Evolutionary conservation across 2,329 filamentous ascomycete genomes (phyloP), one percentile per base, ranked within the genome.

Genomic region (Colletotrichum falcatum): DNA sequence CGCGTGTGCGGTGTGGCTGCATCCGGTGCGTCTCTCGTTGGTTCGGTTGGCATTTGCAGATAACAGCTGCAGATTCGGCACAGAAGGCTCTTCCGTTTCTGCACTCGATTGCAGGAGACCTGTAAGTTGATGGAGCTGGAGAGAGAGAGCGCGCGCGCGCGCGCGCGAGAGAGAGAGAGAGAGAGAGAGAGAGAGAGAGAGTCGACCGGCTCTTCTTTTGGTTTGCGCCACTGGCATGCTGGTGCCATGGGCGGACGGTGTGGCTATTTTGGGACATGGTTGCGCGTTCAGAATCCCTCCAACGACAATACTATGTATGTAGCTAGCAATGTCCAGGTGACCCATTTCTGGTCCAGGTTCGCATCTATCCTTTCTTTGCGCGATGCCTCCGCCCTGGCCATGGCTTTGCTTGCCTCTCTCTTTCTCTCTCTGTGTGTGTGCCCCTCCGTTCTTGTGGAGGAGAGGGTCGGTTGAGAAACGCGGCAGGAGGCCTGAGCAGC

Each of bases 251-350:
- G 58, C 42, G 54, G 49, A 63, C 58, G 39, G 39, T n/a, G 42
- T 28, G 58, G 42, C 70, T 71, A 71, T 71, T 72, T 72, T 69
- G 33, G 70, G 70, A 71, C 62, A 72, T 67, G 70, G 70, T 71
- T 71, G 67, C 66, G 70, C 70, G 60, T 56, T 54, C 62, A 51
- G 30, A 54, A 70, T 63, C 42, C 61, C 51, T 51, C 56, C 66
- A 48, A 62, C 60, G 61, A 49, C 48, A 20, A n/a, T n/a, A n/a
- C n/a, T n/a, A n/a, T n/a, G n/a, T n/a, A n/a, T n/a, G 54, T 46
- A 51, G 60, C 65, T n/a, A 70, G 54, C 42, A 68, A 30, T 35
- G 51, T 64, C 35, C 65, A 61, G 59, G 60, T 61, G 46, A 37
- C 4, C 68, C 65, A 33, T 42, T 55, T 60, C 44, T 67, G 55